phyloP scores from a whole-genome alignment of 371 early-diverging fungal species.

The Actinomortierella ambigua region DNA sequence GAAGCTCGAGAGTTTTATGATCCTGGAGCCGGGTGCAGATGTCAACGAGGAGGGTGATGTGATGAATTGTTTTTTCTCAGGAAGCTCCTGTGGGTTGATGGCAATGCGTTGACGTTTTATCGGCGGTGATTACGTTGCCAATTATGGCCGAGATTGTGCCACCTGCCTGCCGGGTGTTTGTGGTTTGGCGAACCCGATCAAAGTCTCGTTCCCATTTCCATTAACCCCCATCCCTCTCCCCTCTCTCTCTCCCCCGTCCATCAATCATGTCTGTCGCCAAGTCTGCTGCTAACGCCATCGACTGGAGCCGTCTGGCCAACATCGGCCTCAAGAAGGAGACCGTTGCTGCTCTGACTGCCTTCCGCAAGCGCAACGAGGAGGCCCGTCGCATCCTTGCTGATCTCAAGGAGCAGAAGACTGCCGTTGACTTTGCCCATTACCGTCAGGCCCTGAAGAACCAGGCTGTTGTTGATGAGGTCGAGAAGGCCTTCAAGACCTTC shows the following conservation, averaged over 20 bases:
- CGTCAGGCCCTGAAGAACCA: slow-evolving; percentile 88
- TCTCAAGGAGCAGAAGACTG: slow-evolving; percentile 80
- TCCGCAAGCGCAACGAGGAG: slow-evolving; percentile 96
- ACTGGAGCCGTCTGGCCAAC: slow-evolving; percentile 88
- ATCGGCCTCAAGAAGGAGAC: slow-evolving; percentile 89
- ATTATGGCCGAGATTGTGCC: no score
- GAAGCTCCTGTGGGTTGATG: no score
- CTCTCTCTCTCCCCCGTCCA: neutral
- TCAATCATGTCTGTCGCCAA: slow-evolving; percentile 56
- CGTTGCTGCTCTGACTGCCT: slow-evolving; percentile 80
- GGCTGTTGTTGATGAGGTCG: slow-evolving; percentile 86
- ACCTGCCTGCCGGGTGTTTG: no score
- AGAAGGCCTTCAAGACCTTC: slow-evolving; percentile 81
- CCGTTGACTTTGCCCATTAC: slow-evolving; percentile 90
- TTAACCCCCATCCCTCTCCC: neutral
- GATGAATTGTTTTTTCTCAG: no score
- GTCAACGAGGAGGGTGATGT: no score
- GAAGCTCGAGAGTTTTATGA: no score
- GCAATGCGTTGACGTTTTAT: no score
- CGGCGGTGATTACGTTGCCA: no score
- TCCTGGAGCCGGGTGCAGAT: no score
- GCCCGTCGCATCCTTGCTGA: slow-evolving; percentile 80
- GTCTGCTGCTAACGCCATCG: slow-evolving; percentile 72
- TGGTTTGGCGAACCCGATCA: no score
- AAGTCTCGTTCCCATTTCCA: neutral